Evolutionary conservation across 2,329 filamentous ascomycete species (phyloP).

Genomic region (Aspergillus ochraceoroseus): DNA sequence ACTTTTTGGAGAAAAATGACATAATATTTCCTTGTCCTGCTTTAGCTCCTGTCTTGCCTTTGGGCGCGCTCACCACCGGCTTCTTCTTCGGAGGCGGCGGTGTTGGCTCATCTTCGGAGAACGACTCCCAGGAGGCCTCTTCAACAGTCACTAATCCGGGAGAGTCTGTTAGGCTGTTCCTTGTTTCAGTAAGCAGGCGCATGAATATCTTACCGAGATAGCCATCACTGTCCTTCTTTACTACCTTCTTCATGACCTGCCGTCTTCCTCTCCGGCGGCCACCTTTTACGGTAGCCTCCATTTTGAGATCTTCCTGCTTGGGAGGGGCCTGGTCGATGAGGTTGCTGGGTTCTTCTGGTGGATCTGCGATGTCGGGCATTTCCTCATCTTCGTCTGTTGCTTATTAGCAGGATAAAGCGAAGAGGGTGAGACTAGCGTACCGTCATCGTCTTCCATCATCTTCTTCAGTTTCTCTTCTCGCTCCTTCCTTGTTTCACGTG

Average conservation of each 20-base stretch:
- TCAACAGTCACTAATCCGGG: constrained; percentile 69
- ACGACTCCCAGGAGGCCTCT: constrained; percentile 82
- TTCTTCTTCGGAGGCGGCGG: constrained; percentile 48
- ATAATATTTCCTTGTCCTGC: constrained; percentile 68
- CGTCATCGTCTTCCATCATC: constrained; percentile 69
- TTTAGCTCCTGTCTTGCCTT: constrained; percentile 57
- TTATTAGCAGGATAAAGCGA: constrained; percentile 24
- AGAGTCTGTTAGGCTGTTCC: constrained; percentile 11
- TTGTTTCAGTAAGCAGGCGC: neutral
- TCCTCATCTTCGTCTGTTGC: constrained; percentile 48
- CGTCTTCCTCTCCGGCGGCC: constrained; percentile 71
- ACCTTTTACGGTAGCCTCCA: constrained; percentile 52
- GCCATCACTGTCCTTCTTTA: constrained; percentile 78
- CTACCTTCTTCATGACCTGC: constrained; percentile 81
- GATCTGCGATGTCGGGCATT: constrained; percentile 53
- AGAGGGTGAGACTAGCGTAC: constrained; percentile 36
- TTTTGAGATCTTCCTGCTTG: constrained; percentile 47
- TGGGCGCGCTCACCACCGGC: constrained; percentile 39
- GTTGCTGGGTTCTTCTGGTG: constrained; percentile 36
- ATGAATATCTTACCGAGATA: constrained; percentile 66
- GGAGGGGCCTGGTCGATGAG: constrained; percentile 35
- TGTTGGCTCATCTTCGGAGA: constrained; percentile 77
- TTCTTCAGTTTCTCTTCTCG: constrained; percentile 61
- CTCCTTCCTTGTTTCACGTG: constrained; percentile 52
- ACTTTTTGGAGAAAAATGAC: constrained; percentile 87